Conservation (phyloP, 805 yeast species). For the Teunomyces tritomae region DNA sequence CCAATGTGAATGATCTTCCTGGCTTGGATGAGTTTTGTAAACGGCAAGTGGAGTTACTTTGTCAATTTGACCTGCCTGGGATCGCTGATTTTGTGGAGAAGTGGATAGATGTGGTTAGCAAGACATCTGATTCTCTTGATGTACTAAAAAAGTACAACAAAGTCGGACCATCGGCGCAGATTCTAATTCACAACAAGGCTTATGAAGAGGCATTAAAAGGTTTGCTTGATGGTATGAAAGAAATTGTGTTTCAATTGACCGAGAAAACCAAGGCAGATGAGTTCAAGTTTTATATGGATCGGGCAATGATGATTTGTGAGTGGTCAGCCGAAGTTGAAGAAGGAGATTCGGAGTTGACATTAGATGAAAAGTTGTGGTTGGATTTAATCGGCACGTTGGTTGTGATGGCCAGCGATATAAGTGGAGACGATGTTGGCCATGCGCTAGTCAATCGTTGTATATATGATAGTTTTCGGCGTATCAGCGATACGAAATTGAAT, state of each 20-base stretch:
- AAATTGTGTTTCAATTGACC: slow-evolving; percentile 15
- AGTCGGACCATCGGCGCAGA: slow-evolving; percentile 29
- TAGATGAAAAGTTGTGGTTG: slow-evolving; percentile 30
- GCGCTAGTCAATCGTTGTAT: slow-evolving; percentile 25
- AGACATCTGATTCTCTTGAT: neutral
- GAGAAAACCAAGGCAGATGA: slow-evolving; percentile 7
- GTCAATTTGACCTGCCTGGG: slow-evolving; percentile 14
- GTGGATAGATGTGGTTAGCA: slow-evolving; percentile 6
- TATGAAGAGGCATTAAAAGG: slow-evolving; percentile 29
- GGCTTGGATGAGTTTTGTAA: slow-evolving; percentile 10
- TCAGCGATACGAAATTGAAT: slow-evolving; percentile 27
- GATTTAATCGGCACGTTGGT: slow-evolving; percentile 24
- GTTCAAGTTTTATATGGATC: slow-evolving; percentile 33
- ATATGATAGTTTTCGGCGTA: slow-evolving; percentile 30
- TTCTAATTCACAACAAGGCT: slow-evolving; percentile 21
- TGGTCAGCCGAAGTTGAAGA: slow-evolving; percentile 10
- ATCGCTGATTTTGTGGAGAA: slow-evolving; percentile 15
- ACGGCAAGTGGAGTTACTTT: slow-evolving; percentile 24
- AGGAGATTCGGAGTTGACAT: slow-evolving; percentile 8
- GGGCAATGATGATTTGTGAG: slow-evolving; percentile 32
- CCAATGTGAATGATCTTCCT: slow-evolving; percentile 1
- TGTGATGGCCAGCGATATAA: slow-evolving; percentile 13
- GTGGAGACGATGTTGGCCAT: neutral
- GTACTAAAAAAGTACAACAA: slow-evolving; percentile 21
- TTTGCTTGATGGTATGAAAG: slow-evolving; percentile 20